phyloP scores from a whole-genome alignment of 2,329 filamentous ascomycete species.

The Fusarium liriodendri region DNA sequence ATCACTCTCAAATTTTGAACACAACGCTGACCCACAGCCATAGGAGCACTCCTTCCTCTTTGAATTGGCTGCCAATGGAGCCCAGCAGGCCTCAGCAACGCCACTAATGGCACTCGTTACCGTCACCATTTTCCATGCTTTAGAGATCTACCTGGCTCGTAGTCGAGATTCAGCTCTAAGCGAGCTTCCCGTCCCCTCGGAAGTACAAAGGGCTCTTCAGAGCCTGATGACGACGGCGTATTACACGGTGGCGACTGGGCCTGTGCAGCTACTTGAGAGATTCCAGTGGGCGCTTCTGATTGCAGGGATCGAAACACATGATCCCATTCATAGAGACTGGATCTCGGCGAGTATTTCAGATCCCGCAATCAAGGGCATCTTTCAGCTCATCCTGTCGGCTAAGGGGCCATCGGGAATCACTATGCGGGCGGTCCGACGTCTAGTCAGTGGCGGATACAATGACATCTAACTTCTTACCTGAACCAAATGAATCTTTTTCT shows the following conservation, averaged over 20 bases:
- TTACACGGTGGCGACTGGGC: constrained; percentile 14
- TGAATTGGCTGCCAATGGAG: background rate
- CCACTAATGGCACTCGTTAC: constrained; percentile 17
- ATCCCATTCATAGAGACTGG: constrained; percentile 33
- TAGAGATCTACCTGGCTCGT: constrained; percentile 14
- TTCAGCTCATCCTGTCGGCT: constrained; percentile 11
- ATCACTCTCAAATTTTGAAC: background rate
- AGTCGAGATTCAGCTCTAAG: background rate
- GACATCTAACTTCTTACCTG: background rate
- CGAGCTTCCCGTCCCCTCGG: background rate
- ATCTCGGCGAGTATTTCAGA: constrained; percentile 34
- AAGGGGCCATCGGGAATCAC: constrained; percentile 4
- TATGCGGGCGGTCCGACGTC: background rate
- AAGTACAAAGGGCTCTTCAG: background rate
- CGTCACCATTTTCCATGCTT: constrained; percentile 14
- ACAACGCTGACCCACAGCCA: too few species aligned
- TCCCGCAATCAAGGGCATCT: constrained; percentile 28
- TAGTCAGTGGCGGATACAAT: background rate
- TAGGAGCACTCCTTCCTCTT: constrained; percentile 11
- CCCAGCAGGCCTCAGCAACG: background rate
- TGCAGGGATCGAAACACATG: constrained; percentile 31
- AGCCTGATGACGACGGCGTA: constrained; percentile 6
- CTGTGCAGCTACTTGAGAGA: constrained; percentile 18
- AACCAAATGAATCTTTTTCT: background rate
- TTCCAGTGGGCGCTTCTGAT: constrained; percentile 31